These are phyloP conservation scores for Mycena sanguinolenta DNA, from an alignment of 768 basidiomycete genomes.

Conservation along the genomic window DNA sequence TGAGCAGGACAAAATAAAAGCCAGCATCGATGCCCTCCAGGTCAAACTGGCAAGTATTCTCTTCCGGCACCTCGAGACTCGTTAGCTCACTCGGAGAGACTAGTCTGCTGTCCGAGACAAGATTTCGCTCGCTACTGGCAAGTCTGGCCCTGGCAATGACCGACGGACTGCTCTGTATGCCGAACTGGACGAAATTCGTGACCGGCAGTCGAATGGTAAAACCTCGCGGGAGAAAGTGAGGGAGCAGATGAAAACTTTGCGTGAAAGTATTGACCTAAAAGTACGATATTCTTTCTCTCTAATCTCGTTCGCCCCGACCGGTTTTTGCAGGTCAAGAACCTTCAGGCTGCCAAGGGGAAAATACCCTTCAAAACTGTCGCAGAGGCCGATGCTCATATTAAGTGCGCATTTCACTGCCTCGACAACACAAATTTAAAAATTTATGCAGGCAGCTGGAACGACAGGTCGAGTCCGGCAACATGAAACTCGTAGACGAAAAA, in stretches of 20 bases:
- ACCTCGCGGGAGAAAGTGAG: constrained; percentile 73
- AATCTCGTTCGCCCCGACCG: background rate
- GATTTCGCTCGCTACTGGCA: constrained; percentile 69
- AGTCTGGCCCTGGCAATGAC: constrained; percentile 77
- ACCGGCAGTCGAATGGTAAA: constrained; percentile 85
- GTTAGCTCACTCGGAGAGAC: constrained; percentile 24
- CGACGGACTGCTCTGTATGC: constrained; percentile 77
- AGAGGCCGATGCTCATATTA: constrained; percentile 90
- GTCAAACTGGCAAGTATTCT: constrained; percentile 77
- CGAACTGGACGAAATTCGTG: constrained; percentile 85
- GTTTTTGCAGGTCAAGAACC: constrained; percentile 78
- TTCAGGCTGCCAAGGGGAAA: constrained; percentile 86
- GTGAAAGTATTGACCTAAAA: constrained; percentile 88
- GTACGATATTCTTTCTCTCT: constrained; percentile 52
- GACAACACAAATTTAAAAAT: constrained; percentile 27
- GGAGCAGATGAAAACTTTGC: constrained; percentile 83
- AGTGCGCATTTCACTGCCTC: constrained; percentile 61
- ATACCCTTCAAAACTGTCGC: constrained; percentile 82
- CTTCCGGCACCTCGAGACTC: constrained; percentile 17
- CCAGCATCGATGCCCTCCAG: constrained; percentile 88
- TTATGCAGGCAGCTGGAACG: constrained; percentile 81
- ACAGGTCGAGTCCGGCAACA: constrained; percentile 90
- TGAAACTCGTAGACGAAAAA: constrained; percentile 97
- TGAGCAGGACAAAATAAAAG: constrained; percentile 87
- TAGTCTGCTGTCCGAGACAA: constrained; percentile 83